A percentile compares a stretch with the other conserved stretches of the same genome.
Conservation (phyloP, 768 basidiomycete species). For the Psilocybe azurescens region DNA sequence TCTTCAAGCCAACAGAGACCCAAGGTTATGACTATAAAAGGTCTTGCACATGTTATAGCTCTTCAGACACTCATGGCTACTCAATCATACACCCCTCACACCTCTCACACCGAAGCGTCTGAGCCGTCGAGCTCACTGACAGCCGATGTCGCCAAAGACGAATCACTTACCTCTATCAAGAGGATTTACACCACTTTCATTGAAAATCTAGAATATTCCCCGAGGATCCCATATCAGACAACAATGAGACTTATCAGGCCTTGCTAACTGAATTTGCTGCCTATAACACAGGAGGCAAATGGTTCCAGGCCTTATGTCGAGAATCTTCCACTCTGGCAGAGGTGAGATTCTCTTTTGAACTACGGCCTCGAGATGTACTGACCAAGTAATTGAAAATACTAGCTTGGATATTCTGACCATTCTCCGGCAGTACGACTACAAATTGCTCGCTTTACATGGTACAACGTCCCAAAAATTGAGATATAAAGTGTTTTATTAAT, state of each 20-base stretch:
- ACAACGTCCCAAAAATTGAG: not conserved
- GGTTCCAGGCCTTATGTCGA: not conserved
- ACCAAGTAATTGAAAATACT: not conserved
- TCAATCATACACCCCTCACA: no score
- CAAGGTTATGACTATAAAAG: no score
- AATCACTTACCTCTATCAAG: not conserved
- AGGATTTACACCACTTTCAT: not conserved
- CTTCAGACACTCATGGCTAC: no score
- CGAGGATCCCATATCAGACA: not conserved
- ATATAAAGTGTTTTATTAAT: not conserved
- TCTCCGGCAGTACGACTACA: constrained; percentile 1
- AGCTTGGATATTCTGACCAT: not conserved
- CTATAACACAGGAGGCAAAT: not conserved
- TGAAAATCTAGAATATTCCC: not conserved
- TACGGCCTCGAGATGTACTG: not conserved
- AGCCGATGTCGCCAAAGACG: no score
- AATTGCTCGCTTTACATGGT: constrained; percentile 8
- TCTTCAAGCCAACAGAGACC: no score
- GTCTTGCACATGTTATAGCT: no score
- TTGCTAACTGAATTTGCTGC: not conserved
- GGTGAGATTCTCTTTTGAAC: not conserved
- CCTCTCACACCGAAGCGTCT: no score
- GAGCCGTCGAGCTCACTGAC: no score
- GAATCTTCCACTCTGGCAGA: constrained; percentile 2
- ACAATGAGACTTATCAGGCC: not conserved